Evolutionary conservation across 129 eudicot species (phyloP), one percentile per base, ranked within the genome.

Genomic region (Escallonia rubra): DNA sequence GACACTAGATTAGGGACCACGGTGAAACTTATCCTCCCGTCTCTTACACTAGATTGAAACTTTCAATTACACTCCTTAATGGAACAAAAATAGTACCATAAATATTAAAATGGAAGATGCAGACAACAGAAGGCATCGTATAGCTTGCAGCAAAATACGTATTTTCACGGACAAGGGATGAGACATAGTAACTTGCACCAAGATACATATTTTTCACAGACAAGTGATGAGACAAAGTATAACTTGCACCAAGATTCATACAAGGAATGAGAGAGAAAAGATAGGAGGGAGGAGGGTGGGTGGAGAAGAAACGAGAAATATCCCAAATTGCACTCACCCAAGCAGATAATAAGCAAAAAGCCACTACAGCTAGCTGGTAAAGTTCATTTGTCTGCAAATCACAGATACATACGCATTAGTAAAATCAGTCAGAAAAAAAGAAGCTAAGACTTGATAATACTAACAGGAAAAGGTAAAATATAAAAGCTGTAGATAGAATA

Each of bases 321-420:
- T 6, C 56, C 42, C 41, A 41, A 5, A 45, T 23, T n/a, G 42
- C 63, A 66, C 96, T 73, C 70, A 94, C 99, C 99, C 96, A 90
- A 77, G 97, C 99, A 55, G 96, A 87, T 71, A 94, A 77, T 76
- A 94, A 78, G 86, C 99, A 94, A 79, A 94, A 94, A 4, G 99
- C 99, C 76, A 94, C 99, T 57, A 81, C 85, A 68, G 99, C 99
- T 4, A 94, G 93, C 83, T 94, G 99, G 80, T 86, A 94, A 15
- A 94, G 96, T 72, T 94, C 99, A 73, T 90, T 94, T 53, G 99
- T 90, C 99, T 94, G 87, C 54, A 49, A 50, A 64, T 48, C 66
- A 54, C 51, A 67, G 48, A 57, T 7, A n/a, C 58, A 67, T 11
- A 49, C 43, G 41, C 57, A 41, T 63, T 9, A 39, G 52, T 59